phyloP scores from a whole-genome alignment of 495 filamentous ascomycete species.

The Viridothelium virens region DNA sequence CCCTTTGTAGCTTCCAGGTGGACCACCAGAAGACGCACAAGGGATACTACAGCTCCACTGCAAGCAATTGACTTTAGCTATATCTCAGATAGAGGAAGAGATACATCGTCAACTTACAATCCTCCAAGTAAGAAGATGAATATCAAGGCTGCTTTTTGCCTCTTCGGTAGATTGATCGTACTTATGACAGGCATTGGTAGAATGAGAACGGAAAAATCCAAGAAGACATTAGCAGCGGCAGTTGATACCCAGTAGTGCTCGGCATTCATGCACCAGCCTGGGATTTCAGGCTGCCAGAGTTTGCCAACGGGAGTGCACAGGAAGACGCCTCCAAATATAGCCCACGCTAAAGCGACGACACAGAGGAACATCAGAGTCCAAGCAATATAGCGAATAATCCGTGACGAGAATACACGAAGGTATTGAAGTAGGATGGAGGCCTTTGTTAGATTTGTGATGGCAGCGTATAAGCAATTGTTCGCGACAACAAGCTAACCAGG shows the following conservation, averaged over 20 bases:
- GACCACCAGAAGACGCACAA: constrained; percentile 15
- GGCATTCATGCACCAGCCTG: constrained; percentile 26
- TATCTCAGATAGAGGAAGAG: neutral
- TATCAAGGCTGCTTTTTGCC: constrained; percentile 45
- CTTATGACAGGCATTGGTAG: constrained; percentile 30
- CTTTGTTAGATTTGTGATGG: constrained; percentile 31
- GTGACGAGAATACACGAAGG: constrained; percentile 25
- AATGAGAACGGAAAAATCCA: constrained; percentile 28
- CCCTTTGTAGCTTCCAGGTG: constrained; percentile 13
- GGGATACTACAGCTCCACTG: constrained; percentile 1
- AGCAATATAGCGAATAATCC: constrained; percentile 17
- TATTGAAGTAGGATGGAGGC: constrained; percentile 33
- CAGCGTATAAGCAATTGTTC: constrained; percentile 27
- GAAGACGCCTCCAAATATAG: constrained; percentile 29
- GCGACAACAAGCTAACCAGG: constrained; percentile 27
- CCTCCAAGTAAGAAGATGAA: constrained; percentile 49
- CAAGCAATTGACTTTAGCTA: neutral
- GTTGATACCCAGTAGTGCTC: constrained; percentile 26
- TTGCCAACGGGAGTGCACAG: constrained; percentile 28
- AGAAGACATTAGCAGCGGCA: constrained; percentile 26
- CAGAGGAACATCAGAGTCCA: constrained; percentile 23
- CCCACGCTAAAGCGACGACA: constrained; percentile 24
- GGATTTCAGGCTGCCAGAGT: constrained; percentile 26
- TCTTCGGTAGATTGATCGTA: constrained; percentile 24
- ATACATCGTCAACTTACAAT: neutral